phyloP scores from a whole-genome alignment of 176 grass and related monocot genomes.

The Aegilops speltoides region DNA sequence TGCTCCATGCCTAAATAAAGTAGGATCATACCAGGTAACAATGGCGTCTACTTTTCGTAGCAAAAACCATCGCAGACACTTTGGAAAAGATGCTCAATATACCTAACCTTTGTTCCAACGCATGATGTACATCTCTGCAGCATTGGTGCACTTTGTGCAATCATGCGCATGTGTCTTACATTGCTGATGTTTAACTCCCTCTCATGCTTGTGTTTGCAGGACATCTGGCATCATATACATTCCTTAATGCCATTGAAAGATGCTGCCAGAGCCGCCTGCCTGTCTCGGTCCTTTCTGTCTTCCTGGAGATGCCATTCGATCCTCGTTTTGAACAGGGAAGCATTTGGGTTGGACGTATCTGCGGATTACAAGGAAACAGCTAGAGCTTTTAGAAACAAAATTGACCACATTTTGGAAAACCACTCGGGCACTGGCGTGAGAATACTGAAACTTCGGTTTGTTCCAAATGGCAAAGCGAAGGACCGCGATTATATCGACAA shows the following conservation, averaged over 20 bases:
- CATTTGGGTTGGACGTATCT: not conserved
- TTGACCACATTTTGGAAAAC: constrained; percentile 3
- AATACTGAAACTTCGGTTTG: not conserved
- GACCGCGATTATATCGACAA: not conserved
- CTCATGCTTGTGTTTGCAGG: constrained; percentile 4
- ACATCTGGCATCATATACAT: constrained; percentile 3
- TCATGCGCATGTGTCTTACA: not conserved
- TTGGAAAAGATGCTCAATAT: not conserved
- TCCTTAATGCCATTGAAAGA: constrained; percentile 8
- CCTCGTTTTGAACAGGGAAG: not conserved
- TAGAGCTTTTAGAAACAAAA: not conserved
- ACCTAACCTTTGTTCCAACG: not conserved
- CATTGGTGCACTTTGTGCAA: not conserved
- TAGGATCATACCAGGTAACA: not conserved
- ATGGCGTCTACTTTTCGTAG: not conserved
- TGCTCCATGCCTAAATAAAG: not conserved
- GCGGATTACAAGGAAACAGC: not conserved
- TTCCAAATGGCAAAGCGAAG: not conserved
- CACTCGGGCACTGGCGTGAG: not conserved
- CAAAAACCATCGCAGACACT: not conserved
- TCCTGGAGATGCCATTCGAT: not conserved
- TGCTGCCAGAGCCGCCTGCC: not conserved
- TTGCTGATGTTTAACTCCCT: not conserved
- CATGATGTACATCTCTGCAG: not conserved
- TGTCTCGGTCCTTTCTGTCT: not conserved